Evolutionary conservation across 2,329 filamentous ascomycete species (phyloP), one percentile per base, ranked within the genome.

Genomic region (Colletotrichum neosansevieriae): DNA sequence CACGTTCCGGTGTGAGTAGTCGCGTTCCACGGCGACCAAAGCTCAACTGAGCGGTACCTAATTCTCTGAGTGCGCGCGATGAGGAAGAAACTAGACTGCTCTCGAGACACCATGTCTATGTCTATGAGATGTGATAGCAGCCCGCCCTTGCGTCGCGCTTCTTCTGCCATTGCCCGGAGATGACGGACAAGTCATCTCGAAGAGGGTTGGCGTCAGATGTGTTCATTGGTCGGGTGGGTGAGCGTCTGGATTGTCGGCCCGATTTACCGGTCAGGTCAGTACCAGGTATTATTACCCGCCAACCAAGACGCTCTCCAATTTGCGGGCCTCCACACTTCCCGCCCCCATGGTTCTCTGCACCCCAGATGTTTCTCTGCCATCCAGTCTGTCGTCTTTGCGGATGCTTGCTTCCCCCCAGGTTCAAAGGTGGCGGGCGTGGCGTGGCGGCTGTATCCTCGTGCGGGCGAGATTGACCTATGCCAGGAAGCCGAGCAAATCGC

Each of bases 281-380:
- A n/a, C n/a, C n/a, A n/a, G n/a, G n/a, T n/a, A n/a, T n/a, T n/a
- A 69, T 69, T 69, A 70, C 65, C 68, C 68, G 68, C 68, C 68
- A 70, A 70, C 68, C 68, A 69, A 24, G 24, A 24, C 24, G 4
- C 24, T 42, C 59, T 17, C 54, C 44, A 59, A 51, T 45, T 44
- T 51, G 64, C 34, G 24, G 67, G 47, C 51, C 21, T 51, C 36
- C 15, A 38, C 40, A 53, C 58, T 49, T 19, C 58, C 54, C 42
- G 40, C 53, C 32, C 38, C 54, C 47, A 64, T 61, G 56, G 29
- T 54, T 57, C 36, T 61, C 68, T 69, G 65, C 44, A 65, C 68
- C 68, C 68, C 60, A 54, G 49, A 69, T 65, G 56, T 54, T 56
- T 66, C 57, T 66, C 45, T 56, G 58, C n/a, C 58, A 24, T 32